Base-by-base conservation (phyloP, 139 green algal species). In the Dunaliella sp. region DNA sequence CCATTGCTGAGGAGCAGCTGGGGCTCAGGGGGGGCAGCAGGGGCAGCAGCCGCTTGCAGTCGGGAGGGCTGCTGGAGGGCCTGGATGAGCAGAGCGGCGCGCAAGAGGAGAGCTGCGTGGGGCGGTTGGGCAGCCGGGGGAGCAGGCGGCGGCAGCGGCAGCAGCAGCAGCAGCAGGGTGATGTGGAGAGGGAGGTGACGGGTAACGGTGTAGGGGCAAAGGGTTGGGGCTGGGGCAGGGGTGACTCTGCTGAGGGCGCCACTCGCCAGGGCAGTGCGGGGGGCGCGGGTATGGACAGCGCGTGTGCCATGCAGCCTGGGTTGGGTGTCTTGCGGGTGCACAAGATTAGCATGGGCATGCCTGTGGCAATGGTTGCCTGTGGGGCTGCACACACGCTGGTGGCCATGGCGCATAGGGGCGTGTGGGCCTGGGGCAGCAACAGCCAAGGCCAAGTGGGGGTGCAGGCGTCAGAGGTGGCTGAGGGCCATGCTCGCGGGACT, bases 391-490 rank as follows among this genome's bases (percentile, higher is more conserved):
- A 91, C 85, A 91, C 88, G 28, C 80, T 91, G 79, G 85, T 32
- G 1, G 72, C 85, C 28, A 38, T 89, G 38, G 83, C 79, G 33
- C 3, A 2, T 3, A 37, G 85, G 3, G 85, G 88, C 1, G 88
- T 88, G 48, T 81, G 86, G 85, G 85, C 38, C 28, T 91, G 88
- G 88, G 88, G 88, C 7, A 77, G 77, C 30, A 91, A 91, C 85
- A 84, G 38, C 1, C 78, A 82, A 12, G 85, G 88, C 0, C 88
- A 91, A 86, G 82, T 84, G 32, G 83, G 83, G 24, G 28, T 83
- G 79, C n/a, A 2, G 24, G 48, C 28, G 77, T 3, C 38, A 82
- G 31, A 38, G 31, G 33, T 38, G 73, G 28, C n/a, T 22, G 28
- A 79, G 7, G 30, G 30, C 12, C 28, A 34, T 33, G 21, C 3